A percentile compares a stretch with the other conserved stretches of the same genome.
phyloP scores from a whole-genome alignment of 179 eudicot species.

The Amaranthus tricolor region DNA sequence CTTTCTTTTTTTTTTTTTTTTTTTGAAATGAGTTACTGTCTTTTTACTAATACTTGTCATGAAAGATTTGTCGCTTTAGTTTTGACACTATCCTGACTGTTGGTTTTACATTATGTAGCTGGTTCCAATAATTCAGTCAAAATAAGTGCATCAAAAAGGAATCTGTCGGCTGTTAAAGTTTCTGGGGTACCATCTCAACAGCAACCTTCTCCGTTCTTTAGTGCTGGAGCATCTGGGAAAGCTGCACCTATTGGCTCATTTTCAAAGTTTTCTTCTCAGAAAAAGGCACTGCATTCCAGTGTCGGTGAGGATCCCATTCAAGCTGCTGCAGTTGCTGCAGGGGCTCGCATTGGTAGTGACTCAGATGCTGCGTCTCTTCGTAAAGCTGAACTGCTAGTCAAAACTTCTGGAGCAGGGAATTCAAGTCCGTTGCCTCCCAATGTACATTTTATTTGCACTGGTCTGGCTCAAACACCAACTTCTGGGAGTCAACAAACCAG shows the following conservation, averaged over 20 bases:
- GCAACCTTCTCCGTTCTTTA: constrained; percentile 28
- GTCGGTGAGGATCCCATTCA: constrained; percentile 43
- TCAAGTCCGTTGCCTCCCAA: constrained; percentile 35
- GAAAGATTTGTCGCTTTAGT: not conserved
- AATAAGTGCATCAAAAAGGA: constrained; percentile 26
- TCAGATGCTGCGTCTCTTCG: constrained; percentile 57
- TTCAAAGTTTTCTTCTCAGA: constrained; percentile 32
- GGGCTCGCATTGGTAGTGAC: constrained; percentile 77
- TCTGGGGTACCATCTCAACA: constrained; percentile 27
- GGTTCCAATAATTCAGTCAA: constrained; percentile 28
- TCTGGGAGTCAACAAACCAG: constrained; percentile 22
- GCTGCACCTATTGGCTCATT: constrained; percentile 17
- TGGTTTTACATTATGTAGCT: constrained; percentile 18
- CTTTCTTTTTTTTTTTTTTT: not conserved
- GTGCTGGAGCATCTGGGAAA: constrained; percentile 20
- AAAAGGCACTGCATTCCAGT: constrained; percentile 30
- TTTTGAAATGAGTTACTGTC: not conserved
- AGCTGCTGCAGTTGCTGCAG: constrained; percentile 83
- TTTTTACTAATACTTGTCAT: not conserved
- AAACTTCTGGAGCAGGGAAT: constrained; percentile 33
- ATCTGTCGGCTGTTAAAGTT: constrained; percentile 19
- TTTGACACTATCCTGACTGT: not conserved
- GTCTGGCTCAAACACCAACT: constrained; percentile 24
- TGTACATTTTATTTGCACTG: constrained; percentile 57
- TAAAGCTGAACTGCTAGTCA: constrained; percentile 47